Evolutionary conservation across 1,284 basidiomycete genomes (phyloP), one percentile per base, ranked within the genome.

Genomic region (Marasmius sp.): DNA sequence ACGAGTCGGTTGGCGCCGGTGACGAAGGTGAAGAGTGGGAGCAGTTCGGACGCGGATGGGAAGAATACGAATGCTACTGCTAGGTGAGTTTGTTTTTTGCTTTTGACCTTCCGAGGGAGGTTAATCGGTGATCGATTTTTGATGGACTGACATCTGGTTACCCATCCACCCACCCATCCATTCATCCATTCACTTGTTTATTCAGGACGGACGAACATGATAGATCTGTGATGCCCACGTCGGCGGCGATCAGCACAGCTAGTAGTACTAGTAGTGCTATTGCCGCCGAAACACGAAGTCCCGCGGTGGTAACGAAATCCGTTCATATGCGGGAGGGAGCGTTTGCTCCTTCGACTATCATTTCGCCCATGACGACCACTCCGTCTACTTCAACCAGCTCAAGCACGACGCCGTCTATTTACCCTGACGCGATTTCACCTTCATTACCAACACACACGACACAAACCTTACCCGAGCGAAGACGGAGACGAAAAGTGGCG

Each of bases 1-100:
- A 75, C 75, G 10, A 72, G 74, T 22, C 73, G 67, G 50, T 67
- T 64, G 57, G 62, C 20, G 62, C 63, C 33, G 61, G 49, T 47
- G 62, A 6, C 66, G 61, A 57, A 60, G 59, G 52, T 54, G 34
- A 37, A 34, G 37, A 37, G 37, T 36, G 38, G 50, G 16, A 18
- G 10, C 34, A 33, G 1, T 33, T 11, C 52, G 52, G 45, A 20
- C 6, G 45, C 45, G 45, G 45, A 47, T 47, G 45, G 20, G 20
- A 47, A 10, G 45, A 47, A 14, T 20, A 2, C 20, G 45, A 47
- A 47, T 47, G 7, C 68, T 55, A 41, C 64, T 58, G 62, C 59
- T 45, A 49, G 61, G 52, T 63, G 66, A 8, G 60, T 60, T 27
- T 27, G 2, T 27, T 27, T 4, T 14, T 18, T 5, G n/a, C n/a